These are phyloP conservation scores for Tylopilus plumbeoviolaceoides DNA, from an alignment of 768 basidiomycete genomes.

Conservation along the genomic window DNA sequence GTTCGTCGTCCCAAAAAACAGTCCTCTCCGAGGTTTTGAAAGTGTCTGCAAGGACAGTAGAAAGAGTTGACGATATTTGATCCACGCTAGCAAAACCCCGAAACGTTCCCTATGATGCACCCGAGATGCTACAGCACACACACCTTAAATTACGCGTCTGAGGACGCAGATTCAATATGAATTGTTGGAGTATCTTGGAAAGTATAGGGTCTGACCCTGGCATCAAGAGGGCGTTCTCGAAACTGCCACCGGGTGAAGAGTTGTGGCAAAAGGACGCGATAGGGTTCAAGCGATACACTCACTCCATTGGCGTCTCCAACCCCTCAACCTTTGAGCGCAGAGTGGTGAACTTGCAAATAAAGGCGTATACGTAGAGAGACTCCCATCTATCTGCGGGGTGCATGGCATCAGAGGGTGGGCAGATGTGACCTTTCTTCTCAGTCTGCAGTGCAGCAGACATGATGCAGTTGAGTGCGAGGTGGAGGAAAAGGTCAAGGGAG, in stretches of 20 bases:
- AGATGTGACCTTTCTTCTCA: slow-evolving; percentile 50
- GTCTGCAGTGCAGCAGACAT: slow-evolving; percentile 16
- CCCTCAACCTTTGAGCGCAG: slow-evolving; percentile 74
- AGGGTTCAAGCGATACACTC: slow-evolving; percentile 36
- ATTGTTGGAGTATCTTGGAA: slow-evolving; percentile 67
- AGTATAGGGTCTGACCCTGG: slow-evolving; percentile 70
- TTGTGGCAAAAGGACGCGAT: slow-evolving; percentile 22
- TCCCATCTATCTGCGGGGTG: slow-evolving; percentile 87
- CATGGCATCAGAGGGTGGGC: slow-evolving; percentile 55
- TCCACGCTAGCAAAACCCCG: slow-evolving; percentile 54
- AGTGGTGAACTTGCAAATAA: slow-evolving; percentile 79
- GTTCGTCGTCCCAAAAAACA: slow-evolving; percentile 75
- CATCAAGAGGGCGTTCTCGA: slow-evolving; percentile 75
- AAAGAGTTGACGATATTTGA: slow-evolving; percentile 76
- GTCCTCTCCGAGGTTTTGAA: slow-evolving; percentile 72
- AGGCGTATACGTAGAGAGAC: slow-evolving; percentile 78
- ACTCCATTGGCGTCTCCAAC: slow-evolving; percentile 81
- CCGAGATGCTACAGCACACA: slow-evolving; percentile 32
- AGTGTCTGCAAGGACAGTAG: slow-evolving; percentile 63
- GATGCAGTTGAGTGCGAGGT: slow-evolving; percentile 21
- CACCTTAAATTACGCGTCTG: slow-evolving; percentile 90
- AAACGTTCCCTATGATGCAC: slow-evolving; percentile 26
- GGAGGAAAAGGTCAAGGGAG: slow-evolving; percentile 33
- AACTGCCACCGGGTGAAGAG: slow-evolving; percentile 42
- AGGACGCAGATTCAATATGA: slow-evolving; percentile 78